Percentiles rank a stretch among this genome's conserved stretches.
phyloP scores from a whole-genome alignment of 768 basidiomycete species.

The Leccinum sublutescens region DNA sequence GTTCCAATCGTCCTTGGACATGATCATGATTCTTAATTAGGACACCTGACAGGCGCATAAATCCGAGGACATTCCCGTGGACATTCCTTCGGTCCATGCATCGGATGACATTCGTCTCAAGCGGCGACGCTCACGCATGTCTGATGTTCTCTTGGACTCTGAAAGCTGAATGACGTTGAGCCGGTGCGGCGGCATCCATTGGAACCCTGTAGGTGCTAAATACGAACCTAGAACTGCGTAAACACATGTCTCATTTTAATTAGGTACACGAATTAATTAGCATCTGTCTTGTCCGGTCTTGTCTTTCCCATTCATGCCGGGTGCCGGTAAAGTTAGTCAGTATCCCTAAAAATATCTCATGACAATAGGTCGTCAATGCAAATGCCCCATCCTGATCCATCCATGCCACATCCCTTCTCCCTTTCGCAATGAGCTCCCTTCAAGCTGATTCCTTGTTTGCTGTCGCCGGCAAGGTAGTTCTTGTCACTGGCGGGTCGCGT shows the following conservation, averaged over 20 bases:
- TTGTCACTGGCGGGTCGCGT: slow-evolving; percentile 65
- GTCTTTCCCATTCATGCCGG: slow-evolving; percentile 8
- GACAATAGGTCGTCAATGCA: slow-evolving; percentile 16
- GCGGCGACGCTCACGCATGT: slow-evolving; percentile 45
- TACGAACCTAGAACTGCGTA: slow-evolving; percentile 15
- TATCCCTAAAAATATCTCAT: slow-evolving; percentile 11
- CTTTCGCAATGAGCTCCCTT: slow-evolving; percentile 36
- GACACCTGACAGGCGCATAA: slow-evolving; percentile 23
- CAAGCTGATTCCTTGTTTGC: slow-evolving; percentile 42
- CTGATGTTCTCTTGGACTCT: slow-evolving; percentile 31
- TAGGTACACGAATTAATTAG: slow-evolving; percentile 27
- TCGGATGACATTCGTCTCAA: slow-evolving; percentile 37
- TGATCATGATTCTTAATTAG: slow-evolving; percentile 9
- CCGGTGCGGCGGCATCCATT: slow-evolving; percentile 3
- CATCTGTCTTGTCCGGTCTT: slow-evolving; percentile 10
- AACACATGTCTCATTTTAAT: slow-evolving; percentile 22
- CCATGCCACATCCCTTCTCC: not conserved
- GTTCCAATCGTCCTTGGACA: slow-evolving; percentile 9
- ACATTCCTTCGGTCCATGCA: slow-evolving; percentile 31
- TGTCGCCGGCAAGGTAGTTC: slow-evolving; percentile 52
- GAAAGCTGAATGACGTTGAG: slow-evolving; percentile 23
- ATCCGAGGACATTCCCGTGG: slow-evolving; percentile 27
- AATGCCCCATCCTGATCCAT: not conserved
- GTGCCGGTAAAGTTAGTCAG: slow-evolving; percentile 7
- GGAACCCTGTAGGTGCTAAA: slow-evolving; percentile 11